Percentiles rank a stretch among this genome's conserved stretches.
These are phyloP conservation scores for Monilinia laxa DNA, from an alignment of 2,329 filamentous ascomycete genomes.

Conservation along the genomic window DNA sequence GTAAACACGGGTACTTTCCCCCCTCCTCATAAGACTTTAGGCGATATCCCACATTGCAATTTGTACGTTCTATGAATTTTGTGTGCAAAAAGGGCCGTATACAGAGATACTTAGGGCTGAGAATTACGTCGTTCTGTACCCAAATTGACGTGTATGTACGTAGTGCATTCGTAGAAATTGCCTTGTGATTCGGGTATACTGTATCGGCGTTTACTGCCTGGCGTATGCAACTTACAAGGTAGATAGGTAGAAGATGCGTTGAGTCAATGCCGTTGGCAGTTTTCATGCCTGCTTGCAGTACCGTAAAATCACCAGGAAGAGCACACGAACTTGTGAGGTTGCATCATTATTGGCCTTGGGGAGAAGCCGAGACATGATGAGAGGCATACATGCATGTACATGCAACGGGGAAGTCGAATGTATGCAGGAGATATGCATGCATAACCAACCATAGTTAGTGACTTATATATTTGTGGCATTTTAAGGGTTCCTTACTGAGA, in stretches of 20 bases:
- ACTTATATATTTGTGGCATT: not conserved
- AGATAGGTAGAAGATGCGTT: not conserved
- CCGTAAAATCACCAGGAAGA: too few species aligned
- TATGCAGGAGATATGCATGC: not conserved
- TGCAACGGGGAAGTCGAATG: not conserved
- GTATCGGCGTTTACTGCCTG: not conserved
- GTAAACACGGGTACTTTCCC: not conserved
- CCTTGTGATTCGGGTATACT: not conserved
- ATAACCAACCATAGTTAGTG: not conserved
- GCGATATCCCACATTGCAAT: not conserved
- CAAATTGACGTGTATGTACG: not conserved
- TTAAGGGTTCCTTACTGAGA: not conserved
- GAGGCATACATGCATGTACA: not conserved
- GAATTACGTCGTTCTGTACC: not conserved
- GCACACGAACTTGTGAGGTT: too few species aligned
- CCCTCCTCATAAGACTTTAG: not conserved
- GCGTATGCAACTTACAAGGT: not conserved
- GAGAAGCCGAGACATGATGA: conserved; percentile 5
- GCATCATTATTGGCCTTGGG: not conserved
- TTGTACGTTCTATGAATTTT: not conserved
- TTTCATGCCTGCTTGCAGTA: too few species aligned
- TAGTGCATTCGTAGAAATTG: not conserved
- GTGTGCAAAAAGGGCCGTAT: not conserved
- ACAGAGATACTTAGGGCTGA: not conserved
- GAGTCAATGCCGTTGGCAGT: too few species aligned